Percentiles rank a stretch among this genome's conserved stretches.
Conservation (phyloP, 2,329 filamentous ascomycete genomes). For the Leptosphaerulina australis region DNA sequence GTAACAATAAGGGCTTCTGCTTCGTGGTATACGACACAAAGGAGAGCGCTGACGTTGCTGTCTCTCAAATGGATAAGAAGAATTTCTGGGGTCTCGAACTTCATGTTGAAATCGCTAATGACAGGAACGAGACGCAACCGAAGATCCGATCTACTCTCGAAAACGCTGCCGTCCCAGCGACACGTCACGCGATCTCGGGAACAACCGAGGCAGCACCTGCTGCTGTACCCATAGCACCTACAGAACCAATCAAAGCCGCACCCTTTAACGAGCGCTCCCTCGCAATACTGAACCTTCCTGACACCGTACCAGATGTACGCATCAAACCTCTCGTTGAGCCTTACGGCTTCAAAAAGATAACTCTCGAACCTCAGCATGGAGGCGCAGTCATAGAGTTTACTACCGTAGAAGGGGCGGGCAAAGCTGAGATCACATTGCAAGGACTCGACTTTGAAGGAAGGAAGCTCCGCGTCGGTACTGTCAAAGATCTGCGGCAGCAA, state of each 20-base stretch:
- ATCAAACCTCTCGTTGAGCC: conserved; percentile 74
- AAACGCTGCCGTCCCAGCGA: conserved; percentile 50
- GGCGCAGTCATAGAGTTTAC: conserved; percentile 86
- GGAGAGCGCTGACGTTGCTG: conserved; percentile 68
- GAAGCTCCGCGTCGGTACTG: conserved; percentile 55
- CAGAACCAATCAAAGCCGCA: conserved; percentile 19
- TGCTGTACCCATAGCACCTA: conserved; percentile 5
- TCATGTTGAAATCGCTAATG: conserved; percentile 60
- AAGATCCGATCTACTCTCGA: conserved; percentile 53
- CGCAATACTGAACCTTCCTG: conserved; percentile 82
- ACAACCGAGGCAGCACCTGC: conserved; percentile 33
- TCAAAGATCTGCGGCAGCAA: conserved; percentile 54
- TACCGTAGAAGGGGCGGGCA: conserved; percentile 73
- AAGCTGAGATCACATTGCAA: conserved; percentile 61
- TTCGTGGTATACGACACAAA: conserved; percentile 77
- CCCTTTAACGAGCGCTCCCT: conserved; percentile 68
- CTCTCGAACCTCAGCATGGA: conserved; percentile 79
- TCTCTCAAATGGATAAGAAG: conserved; percentile 69
- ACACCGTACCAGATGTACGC: conserved; percentile 88
- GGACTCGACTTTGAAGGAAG: conserved; percentile 48
- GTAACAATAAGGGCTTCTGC: conserved; percentile 75
- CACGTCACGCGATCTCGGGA: conserved; percentile 47
- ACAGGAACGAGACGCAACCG: conserved; percentile 53
- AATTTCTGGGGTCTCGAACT: conserved; percentile 72
- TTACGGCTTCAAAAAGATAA: conserved; percentile 76